Conservation (phyloP, 2,329 filamentous ascomycete species). For the Teratosphaeria epicoccoides region DNA sequence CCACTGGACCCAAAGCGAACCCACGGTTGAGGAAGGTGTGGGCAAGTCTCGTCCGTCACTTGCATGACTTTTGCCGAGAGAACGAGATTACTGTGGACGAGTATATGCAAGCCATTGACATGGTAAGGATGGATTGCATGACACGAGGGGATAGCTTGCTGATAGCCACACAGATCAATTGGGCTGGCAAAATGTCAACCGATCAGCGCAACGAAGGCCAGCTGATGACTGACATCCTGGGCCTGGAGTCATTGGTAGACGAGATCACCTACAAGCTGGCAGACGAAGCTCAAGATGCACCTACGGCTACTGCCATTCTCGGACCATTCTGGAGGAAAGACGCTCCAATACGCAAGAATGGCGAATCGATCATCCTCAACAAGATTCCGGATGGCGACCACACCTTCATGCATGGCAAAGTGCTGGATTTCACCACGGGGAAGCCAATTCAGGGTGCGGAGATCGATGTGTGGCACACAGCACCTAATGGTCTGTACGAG, state of each 20-base stretch:
- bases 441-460: conserved; percentile 54
- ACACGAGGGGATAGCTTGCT: neutral
- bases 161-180: conserved; percentile 39
- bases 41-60: conserved; percentile 41
- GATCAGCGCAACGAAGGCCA: conserved; percentile 54
- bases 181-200: conserved; percentile 52
- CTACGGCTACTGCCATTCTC: conserved; percentile 66
- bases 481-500: conserved; percentile 45
- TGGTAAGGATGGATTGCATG: conserved; percentile 1
- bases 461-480: conserved; percentile 72
- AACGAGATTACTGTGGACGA: conserved; percentile 49
- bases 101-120: conserved; percentile 45
- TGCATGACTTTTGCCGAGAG: conserved; percentile 51
- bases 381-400: conserved; percentile 4
- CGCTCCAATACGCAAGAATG: conserved; percentile 59
- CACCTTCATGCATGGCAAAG: conserved; percentile 50
- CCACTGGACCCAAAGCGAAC: conserved; percentile 27
- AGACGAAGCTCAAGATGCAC: conserved; percentile 28
- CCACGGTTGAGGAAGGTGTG: conserved; percentile 31
- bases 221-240: conserved; percentile 47
- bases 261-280: conserved; percentile 65
- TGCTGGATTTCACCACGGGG: conserved; percentile 49
- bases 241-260: conserved; percentile 53
- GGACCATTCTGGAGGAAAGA: conserved; percentile 75
- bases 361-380: conserved; percentile 50